phyloP scores from a whole-genome alignment of 2,329 filamentous ascomycete genomes.

The Polytolypa hystricis region DNA sequence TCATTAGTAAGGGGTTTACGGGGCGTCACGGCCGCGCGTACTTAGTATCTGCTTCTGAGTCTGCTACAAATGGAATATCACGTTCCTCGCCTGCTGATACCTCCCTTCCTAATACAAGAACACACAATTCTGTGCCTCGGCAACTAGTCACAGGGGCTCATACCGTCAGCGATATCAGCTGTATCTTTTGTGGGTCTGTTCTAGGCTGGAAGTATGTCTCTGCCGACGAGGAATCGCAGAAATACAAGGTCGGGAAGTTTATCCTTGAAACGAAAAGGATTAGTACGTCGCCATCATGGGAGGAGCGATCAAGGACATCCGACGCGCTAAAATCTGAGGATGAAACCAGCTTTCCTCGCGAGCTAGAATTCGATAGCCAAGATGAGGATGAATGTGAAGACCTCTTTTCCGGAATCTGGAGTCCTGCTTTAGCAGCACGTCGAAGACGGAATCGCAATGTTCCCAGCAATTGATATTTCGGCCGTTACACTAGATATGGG shows the following conservation, averaged over 20 bases:
- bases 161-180: slow-evolving; percentile 50
- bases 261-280: slow-evolving; percentile 52
- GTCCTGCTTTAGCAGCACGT: slow-evolving; percentile 39
- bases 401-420: slow-evolving; percentile 53
- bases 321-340: not conserved
- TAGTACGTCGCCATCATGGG: slow-evolving; percentile 42
- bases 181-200: slow-evolving; percentile 43
- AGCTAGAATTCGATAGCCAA: slow-evolving; percentile 52
- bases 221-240: slow-evolving; percentile 50
- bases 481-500: too few relatives aligned
- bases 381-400: slow-evolving; percentile 59
- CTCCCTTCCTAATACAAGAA: slow-evolving; percentile 47
- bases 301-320: slow-evolving; percentile 18
- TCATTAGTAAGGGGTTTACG: slow-evolving; percentile 55
- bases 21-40: slow-evolving; percentile 54
- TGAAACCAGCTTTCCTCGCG: slow-evolving; percentile 15
- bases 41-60: slow-evolving; percentile 42
- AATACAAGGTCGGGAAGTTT: slow-evolving; percentile 57
- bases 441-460: slow-evolving; percentile 30
- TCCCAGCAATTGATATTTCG: too few relatives aligned
- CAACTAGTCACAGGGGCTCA: slow-evolving; percentile 53
- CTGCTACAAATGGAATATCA: slow-evolving; percentile 20
- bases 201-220: slow-evolving; percentile 56
- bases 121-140: slow-evolving; percentile 45
- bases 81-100: slow-evolving; percentile 20